Evolutionary conservation across 2,329 filamentous ascomycete species (phyloP).

Genomic region (Trichoderma breve): DNA sequence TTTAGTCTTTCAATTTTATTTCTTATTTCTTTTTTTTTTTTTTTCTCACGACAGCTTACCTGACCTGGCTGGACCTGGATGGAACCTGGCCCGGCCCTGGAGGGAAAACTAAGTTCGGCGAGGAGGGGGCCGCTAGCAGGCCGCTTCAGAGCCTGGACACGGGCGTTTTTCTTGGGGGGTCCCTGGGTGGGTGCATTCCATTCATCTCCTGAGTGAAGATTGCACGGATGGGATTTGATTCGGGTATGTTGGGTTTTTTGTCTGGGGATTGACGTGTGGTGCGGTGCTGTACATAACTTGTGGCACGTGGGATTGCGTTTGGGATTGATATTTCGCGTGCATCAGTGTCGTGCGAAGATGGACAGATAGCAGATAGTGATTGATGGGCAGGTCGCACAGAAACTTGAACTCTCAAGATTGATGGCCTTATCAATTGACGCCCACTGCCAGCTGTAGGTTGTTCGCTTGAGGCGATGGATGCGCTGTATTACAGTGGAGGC

Average conservation of each 20-base stretch:
- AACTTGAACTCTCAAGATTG: too few relatives aligned
- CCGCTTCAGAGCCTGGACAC: background rate
- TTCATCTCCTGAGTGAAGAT: background rate
- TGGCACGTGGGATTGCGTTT: background rate
- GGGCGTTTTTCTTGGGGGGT: background rate
- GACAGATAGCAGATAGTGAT: background rate
- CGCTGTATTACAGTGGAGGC: background rate
- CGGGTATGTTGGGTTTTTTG: background rate
- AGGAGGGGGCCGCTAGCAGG: conserved; percentile 1
- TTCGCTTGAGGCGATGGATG: background rate
- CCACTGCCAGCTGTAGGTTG: background rate
- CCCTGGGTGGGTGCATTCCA: conserved; percentile 2
- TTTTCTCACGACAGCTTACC: background rate
- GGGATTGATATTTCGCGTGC: background rate
- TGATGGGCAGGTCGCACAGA: background rate
- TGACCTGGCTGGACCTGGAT: background rate
- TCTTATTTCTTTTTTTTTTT: background rate
- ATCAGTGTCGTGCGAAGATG: background rate
- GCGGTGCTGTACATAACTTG: background rate
- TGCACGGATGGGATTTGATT: background rate
- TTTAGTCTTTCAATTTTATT: background rate
- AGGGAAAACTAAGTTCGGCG: conserved; percentile 1
- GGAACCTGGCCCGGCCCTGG: background rate
- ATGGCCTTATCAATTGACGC: background rate
- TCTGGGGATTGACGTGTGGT: background rate